phyloP scores from a whole-genome alignment of 2,329 filamentous ascomycete species.

The Exophiala lecanii-corni region DNA sequence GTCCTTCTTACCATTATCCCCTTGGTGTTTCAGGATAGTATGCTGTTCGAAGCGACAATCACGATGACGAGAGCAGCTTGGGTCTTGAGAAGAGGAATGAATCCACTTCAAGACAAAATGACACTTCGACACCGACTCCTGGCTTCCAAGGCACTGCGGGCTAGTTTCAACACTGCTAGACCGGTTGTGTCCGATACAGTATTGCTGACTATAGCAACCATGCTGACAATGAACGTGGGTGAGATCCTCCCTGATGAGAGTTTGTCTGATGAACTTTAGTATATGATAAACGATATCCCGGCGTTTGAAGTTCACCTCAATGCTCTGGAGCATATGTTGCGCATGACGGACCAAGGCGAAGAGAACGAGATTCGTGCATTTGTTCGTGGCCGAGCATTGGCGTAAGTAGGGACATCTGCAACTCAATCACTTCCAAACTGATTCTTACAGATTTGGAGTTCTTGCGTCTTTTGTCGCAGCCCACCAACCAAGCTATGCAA shows the following conservation, averaged over 20 bases:
- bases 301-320: conserved; percentile 15
- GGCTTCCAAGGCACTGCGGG: conserved; percentile 8
- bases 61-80: conserved; percentile 17
- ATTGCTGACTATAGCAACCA: conserved; percentile 16
- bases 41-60: conserved; percentile 19
- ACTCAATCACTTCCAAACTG: not conserved
- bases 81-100: conserved; percentile 12
- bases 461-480: conserved; percentile 15
- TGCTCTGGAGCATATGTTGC: conserved; percentile 13
- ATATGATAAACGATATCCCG: conserved; percentile 17
- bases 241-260: not conserved
- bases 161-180: conserved; percentile 1
- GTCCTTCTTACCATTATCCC: conserved; percentile 12
- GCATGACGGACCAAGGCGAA: not conserved
- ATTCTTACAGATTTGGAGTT: conserved; percentile 10
- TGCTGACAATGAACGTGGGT: conserved; percentile 17
- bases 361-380: conserved; percentile 7
- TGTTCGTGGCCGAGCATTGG: conserved; percentile 14
- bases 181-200: conserved; percentile 5
- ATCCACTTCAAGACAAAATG: conserved; percentile 15
- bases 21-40: conserved; percentile 9
- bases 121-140: conserved; percentile 10
- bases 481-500: conserved; percentile 16
- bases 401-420: conserved; percentile 5
- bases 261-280: not conserved